Conservation (phyloP, 2,329 filamentous ascomycete species). For the Cordyceps fumosorosea region DNA sequence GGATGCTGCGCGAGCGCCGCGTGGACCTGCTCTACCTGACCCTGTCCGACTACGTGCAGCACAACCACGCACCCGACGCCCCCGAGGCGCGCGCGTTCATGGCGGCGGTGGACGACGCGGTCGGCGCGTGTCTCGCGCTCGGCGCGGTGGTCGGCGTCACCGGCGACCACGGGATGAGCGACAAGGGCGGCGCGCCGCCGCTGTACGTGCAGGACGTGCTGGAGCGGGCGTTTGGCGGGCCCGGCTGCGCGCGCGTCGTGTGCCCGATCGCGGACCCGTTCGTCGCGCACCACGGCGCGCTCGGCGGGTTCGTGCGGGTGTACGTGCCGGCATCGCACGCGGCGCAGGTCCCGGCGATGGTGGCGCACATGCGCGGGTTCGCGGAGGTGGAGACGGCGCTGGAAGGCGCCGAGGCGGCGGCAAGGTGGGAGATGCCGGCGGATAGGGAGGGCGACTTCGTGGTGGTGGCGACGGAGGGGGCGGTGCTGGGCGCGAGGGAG, state of each 20-base stretch:
- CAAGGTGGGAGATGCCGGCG: constrained; percentile 29
- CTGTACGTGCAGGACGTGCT: constrained; percentile 34
- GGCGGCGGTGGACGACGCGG: constrained; percentile 25
- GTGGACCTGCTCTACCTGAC: constrained; percentile 37
- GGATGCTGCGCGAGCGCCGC: constrained; percentile 30
- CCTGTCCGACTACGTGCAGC: constrained; percentile 38
- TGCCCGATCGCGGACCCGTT: constrained; percentile 39
- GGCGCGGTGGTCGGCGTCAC: constrained; percentile 33
- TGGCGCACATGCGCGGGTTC: constrained; percentile 23
- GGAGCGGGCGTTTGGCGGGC: constrained; percentile 23
- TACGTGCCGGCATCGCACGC: constrained; percentile 22
- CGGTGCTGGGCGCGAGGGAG: constrained; percentile 30
- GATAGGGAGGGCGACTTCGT: constrained; percentile 36
- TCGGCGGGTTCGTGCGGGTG: constrained; percentile 36
- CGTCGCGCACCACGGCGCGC: constrained; percentile 35
- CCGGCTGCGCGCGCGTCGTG: constrained; percentile 29
- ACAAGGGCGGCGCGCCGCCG: constrained; percentile 32
- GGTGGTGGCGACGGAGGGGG: constrained; percentile 28
- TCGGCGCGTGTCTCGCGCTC: constrained; percentile 26
- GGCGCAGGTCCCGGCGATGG: constrained; percentile 19
- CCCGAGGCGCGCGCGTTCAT: constrained; percentile 33
- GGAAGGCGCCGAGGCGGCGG: constrained; percentile 25
- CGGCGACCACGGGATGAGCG: constrained; percentile 38
- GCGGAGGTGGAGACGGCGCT: constrained; percentile 28
- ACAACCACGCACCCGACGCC: constrained; percentile 32